A percentile compares a stretch with the other conserved stretches of the same genome.
Conservation (phyloP, 768 basidiomycete genomes). For the Ephemerocybe angulata region DNA sequence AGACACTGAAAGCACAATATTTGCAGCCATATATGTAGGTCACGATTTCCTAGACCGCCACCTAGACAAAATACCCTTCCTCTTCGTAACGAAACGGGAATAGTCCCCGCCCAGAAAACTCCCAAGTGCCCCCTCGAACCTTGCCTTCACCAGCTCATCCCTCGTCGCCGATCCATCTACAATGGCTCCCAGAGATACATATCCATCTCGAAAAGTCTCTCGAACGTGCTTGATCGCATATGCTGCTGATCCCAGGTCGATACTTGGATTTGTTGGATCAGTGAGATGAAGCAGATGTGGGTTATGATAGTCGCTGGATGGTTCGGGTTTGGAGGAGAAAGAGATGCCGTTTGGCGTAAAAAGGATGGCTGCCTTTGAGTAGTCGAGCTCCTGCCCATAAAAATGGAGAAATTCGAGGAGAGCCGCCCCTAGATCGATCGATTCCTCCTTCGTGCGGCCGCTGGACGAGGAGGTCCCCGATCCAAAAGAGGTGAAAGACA, state of each 20-base stretch:
- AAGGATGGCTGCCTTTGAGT: constrained; percentile 12
- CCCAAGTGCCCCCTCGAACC: constrained; percentile 8
- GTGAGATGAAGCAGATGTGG: constrained; percentile 19
- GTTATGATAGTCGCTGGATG: constrained; percentile 10
- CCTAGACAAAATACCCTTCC: constrained; percentile 3
- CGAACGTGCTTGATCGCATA: constrained; percentile 25
- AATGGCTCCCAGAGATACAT: constrained; percentile 3
- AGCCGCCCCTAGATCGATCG: constrained; percentile 14
- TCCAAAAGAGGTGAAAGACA: not conserved
- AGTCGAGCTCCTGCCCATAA: constrained; percentile 22
- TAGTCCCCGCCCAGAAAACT: constrained; percentile 16
- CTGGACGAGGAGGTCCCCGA: constrained; percentile 1
- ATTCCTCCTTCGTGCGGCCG: not conserved
- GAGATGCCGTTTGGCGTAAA: constrained; percentile 16
- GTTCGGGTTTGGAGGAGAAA: constrained; percentile 10
- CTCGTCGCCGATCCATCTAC: constrained; percentile 2
- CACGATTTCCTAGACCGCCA: too few relatives aligned
- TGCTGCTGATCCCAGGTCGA: constrained; percentile 22
- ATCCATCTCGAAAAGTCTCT: constrained; percentile 19
- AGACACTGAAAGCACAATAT: too few relatives aligned
- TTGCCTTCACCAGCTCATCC: not conserved
- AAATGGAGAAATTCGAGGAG: constrained; percentile 22
- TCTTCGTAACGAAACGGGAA: constrained; percentile 7
- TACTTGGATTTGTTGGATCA: constrained; percentile 18
- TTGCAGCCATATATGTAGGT: too few relatives aligned